phyloP scores from a whole-genome alignment of 345 rosid genomes.

The Hevea brasiliensis region DNA sequence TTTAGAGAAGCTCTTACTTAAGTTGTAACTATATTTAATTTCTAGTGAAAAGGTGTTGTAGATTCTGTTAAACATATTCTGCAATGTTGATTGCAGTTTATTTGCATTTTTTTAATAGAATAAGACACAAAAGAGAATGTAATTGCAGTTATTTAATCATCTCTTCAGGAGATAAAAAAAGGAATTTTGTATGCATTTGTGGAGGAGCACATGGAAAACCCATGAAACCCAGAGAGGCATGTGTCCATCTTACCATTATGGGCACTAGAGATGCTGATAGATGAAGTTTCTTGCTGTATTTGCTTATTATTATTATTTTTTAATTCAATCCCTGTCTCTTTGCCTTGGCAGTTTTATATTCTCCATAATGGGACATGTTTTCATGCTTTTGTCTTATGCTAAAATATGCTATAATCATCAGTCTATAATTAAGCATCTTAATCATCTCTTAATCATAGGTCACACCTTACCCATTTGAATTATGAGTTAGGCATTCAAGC shows the following conservation, averaged over 20 bases:
- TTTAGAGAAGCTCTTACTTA: slow-evolving; percentile 13
- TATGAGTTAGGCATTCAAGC: not conserved
- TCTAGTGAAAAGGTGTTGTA: slow-evolving; percentile 31
- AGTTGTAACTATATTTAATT: slow-evolving; percentile 35
- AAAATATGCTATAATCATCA: not conserved
- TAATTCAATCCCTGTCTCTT: slow-evolving; percentile 13
- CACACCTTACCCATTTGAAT: not conserved
- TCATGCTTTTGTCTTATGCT: not conserved
- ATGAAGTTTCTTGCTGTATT: slow-evolving; percentile 33
- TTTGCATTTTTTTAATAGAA: not conserved
- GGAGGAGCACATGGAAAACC: slow-evolving; percentile 45
- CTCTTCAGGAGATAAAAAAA: not conserved
- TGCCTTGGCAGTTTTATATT: not conserved
- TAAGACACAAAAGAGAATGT: slow-evolving; percentile 5
- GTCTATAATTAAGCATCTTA: not conserved
- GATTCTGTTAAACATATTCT: slow-evolving; percentile 30
- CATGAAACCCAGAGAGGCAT: slow-evolving; percentile 31
- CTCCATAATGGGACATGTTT: not conserved
- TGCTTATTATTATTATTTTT: slow-evolving; percentile 25
- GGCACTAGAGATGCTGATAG: slow-evolving; percentile 33
- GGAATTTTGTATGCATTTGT: slow-evolving; percentile 34
- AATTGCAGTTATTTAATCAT: slow-evolving; percentile 22
- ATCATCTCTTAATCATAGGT: not conserved
- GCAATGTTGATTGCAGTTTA: slow-evolving; percentile 11
- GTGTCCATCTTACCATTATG: slow-evolving; percentile 28